Base-by-base conservation (phyloP, 768 basidiomycete species). In the Neoboletus brunneissimus region DNA sequence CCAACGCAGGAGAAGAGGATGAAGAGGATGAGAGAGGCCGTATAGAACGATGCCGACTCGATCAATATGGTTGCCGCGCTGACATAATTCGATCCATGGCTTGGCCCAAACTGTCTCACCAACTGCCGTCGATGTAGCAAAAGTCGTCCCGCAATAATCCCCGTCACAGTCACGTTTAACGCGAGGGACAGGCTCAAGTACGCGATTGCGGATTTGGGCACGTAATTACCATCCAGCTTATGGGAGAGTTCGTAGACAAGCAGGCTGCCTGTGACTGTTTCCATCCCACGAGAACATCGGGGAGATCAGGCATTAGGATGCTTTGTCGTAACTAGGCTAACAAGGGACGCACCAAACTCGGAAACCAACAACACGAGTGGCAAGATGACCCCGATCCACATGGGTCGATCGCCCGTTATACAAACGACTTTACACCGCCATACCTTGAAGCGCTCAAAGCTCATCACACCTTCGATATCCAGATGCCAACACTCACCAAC, bases 381-480 rank as follows among this genome's bases (percentile, higher is more conserved):
- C 20, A 63, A 1, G 38, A 56, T 1, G 45, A 66, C 23, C 4
- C 64, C 50, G n/a, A 37, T 12, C 57, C 61, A 60, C 15, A 44
- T 4, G 4, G 53, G 55, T 22, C 11, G 40, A 2, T 53, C 64
- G 25, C 57, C 64, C 12, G 54, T 32, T 18, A 20, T 25, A 44
- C 61, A 65, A 15, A 65, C 51, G 13, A 65, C 61, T 35, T 53
- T 56, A 60, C 64, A 66, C 10, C 64, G 57, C 64, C 64, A 65
- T 12, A 65, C 64, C 64, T 66, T 48, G 27, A n/a, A 53, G n/a
- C n/a, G 20, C 34, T 46, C 25, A 54, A 47, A 35, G 42, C 0
- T 52, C 46, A 56, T 25, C n/a, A 41, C 20, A 20, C 32, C 34
- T 38, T 20, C 15, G 5, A 27, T 20, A 2, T 5, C 8, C 34